Base-by-base conservation (phyloP, 2,329 filamentous ascomycete genomes). In the Botrytis squamosa region DNA sequence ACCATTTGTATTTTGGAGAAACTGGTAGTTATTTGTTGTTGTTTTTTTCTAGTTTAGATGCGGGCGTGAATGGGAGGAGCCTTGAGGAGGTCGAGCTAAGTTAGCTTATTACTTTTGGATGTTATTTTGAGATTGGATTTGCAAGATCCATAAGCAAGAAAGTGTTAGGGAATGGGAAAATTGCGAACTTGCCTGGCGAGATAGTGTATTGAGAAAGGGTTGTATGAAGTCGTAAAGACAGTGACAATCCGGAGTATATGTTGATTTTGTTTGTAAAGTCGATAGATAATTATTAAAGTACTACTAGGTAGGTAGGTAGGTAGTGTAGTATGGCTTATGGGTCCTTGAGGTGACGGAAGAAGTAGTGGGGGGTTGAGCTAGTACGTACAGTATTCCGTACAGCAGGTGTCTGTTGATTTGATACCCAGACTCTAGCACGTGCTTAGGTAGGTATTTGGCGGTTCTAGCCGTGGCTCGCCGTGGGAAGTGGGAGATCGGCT, bases 321-420 rank as follows among this genome's bases (percentile, higher is more conserved):
- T 63, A 42, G 59, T 38, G 33, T 33, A 33, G 33, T 33, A 33
- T 33, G 33, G 33, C 33, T 33, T 33, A 62, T 40, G 16, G 67
- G 33, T 14, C 67, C 52, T 57, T 52, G 33, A 20, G 55, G 36
- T 44, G 36, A 42, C 57, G n/a, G 65, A 22, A 38, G 55, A 70
- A 46, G 68, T 70, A 46, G 68, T 70, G 68, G 68, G 68, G 68
- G 68, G 60, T 36, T 62, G 46, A 46, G 63, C 42, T 65, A 65
- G 42, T 57, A n/a, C 44, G 42, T 57, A n/a, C 44, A 29, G 42
- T 59, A 40, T 22, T 25, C 33, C 67, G 22, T n/a, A 38, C 22
- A 36, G 33, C n/a, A 36, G 59, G 36, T 52, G 10, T 25, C 44
- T 49, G 42, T 25, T 52, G 22, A 25, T 52, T 4, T 2, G 1